A percentile compares a stretch with the other conserved stretches of the same genome.
Conservation (phyloP, 768 basidiomycete species). For the Lactarius psammicola region DNA sequence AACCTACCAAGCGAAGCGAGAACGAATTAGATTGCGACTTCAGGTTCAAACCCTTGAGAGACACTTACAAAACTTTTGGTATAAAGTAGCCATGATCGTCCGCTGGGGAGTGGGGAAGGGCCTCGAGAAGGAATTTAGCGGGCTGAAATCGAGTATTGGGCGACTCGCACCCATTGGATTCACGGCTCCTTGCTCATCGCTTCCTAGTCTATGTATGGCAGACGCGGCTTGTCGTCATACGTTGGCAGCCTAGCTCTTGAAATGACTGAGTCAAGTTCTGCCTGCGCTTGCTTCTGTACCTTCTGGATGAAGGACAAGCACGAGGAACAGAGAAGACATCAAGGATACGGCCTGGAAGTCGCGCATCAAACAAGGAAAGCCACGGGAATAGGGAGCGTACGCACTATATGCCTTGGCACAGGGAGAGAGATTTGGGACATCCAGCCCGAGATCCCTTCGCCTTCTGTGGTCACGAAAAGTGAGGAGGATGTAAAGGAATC, state of each 20-base stretch:
- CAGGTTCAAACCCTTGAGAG: neutral
- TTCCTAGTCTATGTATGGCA: conserved; percentile 32
- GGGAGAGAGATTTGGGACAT: neutral
- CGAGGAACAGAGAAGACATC: conserved; percentile 15
- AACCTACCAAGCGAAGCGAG: neutral
- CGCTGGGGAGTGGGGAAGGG: conserved; percentile 29
- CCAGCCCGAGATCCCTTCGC: neutral
- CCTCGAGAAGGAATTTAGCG: neutral
- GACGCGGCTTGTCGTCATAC: conserved; percentile 30
- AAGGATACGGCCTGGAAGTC: conserved; percentile 5
- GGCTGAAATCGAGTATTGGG: too few species aligned
- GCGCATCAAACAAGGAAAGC: neutral
- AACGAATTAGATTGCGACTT: neutral
- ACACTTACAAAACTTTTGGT: conserved; percentile 30
- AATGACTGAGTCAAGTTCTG: conserved; percentile 33
- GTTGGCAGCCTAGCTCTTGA: conserved; percentile 33
- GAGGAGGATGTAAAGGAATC: neutral
- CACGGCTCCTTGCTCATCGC: too few species aligned
- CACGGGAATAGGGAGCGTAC: neutral
- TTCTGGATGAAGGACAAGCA: conserved; percentile 11
- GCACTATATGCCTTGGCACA: too few species aligned
- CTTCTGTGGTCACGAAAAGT: conserved; percentile 1
- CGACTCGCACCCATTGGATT: too few species aligned
- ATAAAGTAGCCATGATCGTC: conserved; percentile 33
- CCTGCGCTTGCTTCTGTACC: conserved; percentile 27